Percentiles rank a stretch among this genome's conserved stretches.
Evolutionary conservation across 2,329 filamentous ascomycete genomes (phyloP).

Genomic region (Aureobasidium namibiae): DNA sequence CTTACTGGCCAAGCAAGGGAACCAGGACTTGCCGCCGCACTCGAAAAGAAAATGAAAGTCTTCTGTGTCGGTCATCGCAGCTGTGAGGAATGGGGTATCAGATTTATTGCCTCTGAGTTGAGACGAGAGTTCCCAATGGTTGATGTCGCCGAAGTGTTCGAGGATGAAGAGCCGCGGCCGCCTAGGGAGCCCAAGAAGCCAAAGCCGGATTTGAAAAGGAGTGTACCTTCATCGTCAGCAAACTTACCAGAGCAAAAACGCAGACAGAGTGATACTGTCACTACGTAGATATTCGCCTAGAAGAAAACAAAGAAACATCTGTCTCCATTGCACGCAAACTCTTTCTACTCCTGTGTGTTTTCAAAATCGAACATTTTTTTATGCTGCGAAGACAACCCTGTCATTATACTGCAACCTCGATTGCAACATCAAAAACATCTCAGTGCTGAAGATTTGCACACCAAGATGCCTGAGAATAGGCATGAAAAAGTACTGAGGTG

Average conservation of each 20-base stretch:
- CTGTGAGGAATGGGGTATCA: conserved; percentile 34
- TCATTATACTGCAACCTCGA: too few species aligned
- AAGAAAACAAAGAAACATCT: too few species aligned
- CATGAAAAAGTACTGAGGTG: too few species aligned
- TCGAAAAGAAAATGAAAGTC: conserved; percentile 26
- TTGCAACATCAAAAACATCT: too few species aligned
- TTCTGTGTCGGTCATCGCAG: conserved; percentile 31
- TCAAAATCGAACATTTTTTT: too few species aligned
- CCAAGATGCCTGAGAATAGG: too few species aligned
- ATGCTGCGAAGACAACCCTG: too few species aligned
- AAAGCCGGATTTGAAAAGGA: conserved; percentile 5
- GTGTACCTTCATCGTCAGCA: neutral
- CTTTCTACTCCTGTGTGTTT: too few species aligned
- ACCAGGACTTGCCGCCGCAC: conserved; percentile 26
- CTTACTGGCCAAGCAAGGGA: conserved; percentile 31
- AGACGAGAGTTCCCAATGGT: conserved; percentile 25
- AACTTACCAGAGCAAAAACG: neutral
- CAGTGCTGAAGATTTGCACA: too few species aligned
- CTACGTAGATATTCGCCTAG: neutral
- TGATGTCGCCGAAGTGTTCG: conserved; percentile 28
- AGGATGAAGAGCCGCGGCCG: conserved; percentile 27
- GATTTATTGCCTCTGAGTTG: conserved; percentile 24
- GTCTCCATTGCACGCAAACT: too few species aligned
- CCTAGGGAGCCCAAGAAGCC: neutral
- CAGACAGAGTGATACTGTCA: neutral